A percentile compares a stretch with the other conserved stretches of the same genome.
Conservation (phyloP, 176 grass and related monocot genomes). For the Cenchrus americanus region DNA sequence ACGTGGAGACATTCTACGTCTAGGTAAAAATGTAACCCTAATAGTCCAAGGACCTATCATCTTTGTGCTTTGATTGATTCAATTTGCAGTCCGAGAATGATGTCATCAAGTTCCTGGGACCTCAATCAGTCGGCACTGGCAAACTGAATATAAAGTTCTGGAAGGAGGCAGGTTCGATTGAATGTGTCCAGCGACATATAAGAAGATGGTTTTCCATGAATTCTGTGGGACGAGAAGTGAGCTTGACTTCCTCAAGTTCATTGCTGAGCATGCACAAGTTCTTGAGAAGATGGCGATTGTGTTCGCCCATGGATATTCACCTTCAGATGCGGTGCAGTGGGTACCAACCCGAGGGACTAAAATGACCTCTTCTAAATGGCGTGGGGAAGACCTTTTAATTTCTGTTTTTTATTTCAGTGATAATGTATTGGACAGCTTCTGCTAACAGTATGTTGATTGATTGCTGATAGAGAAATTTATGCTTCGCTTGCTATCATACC, state of each 20-base stretch:
- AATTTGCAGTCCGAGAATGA: conserved; percentile 3
- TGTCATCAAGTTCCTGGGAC: not conserved
- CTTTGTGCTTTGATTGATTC: too few species aligned
- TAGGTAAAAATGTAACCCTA: not conserved
- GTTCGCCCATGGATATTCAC: not conserved
- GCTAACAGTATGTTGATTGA: not conserved
- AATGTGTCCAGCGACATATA: conserved; percentile 7
- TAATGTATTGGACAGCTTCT: not conserved
- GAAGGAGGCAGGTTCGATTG: not conserved
- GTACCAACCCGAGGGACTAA: not conserved
- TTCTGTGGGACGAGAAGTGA: not conserved
- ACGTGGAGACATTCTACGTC: not conserved
- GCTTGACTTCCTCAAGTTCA: conserved; percentile 24
- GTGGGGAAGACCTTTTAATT: not conserved
- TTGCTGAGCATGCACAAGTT: conserved; percentile 2
- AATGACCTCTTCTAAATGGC: not conserved
- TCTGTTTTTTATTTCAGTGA: not conserved
- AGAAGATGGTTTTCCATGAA: conserved; percentile 21
- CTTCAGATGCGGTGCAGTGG: not conserved
- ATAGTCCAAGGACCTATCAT: not conserved
- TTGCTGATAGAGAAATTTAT: not conserved
- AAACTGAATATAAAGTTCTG: conserved; percentile 1
- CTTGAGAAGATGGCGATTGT: conserved; percentile 11
- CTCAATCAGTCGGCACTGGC: not conserved
- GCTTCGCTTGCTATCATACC: not conserved